Evolutionary conservation across 2,329 filamentous ascomycete genomes (phyloP).

Genomic region (Calcarisporium arbuscula): DNA sequence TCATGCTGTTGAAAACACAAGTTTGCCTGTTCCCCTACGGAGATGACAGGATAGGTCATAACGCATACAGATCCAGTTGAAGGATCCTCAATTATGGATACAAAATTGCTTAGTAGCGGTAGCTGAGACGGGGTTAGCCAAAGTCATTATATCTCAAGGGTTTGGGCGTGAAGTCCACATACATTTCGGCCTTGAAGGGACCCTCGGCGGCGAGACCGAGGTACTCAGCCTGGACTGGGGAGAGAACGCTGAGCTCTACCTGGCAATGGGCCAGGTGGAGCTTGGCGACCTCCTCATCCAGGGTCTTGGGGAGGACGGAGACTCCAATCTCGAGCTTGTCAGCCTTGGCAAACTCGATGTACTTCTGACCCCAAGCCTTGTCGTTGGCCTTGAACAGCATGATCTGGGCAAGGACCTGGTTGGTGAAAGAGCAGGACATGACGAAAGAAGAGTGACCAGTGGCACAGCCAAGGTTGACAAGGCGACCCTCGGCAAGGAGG

Average conservation of each 20-base stretch:
- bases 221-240: slow-evolving; percentile 86
- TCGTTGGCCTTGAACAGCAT: slow-evolving; percentile 93
- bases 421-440: slow-evolving; percentile 99
- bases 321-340: slow-evolving; percentile 88
- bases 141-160: neutral
- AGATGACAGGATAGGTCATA: slow-evolving; percentile 25
- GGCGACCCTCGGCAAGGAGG: slow-evolving; percentile 94
- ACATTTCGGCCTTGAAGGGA: slow-evolving; percentile 95
- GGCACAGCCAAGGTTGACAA: slow-evolving; percentile 98
- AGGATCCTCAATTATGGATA: slow-evolving; percentile 30
- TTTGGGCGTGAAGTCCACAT: slow-evolving; percentile 30
- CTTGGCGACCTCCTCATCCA: slow-evolving; percentile 96
- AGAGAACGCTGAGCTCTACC: slow-evolving; percentile 85
- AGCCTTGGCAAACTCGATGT: slow-evolving; percentile 89
- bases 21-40: slow-evolving; percentile 24
- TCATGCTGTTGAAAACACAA: slow-evolving; percentile 40
- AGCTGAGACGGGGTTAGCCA: slow-evolving; percentile 21
- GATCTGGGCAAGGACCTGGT: slow-evolving; percentile 99
- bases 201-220: slow-evolving; percentile 79
- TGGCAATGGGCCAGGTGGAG: slow-evolving; percentile 92
- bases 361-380: slow-evolving; percentile 82
- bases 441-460: slow-evolving; percentile 99
- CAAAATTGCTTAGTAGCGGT: slow-evolving; percentile 37
- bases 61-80: slow-evolving; percentile 33
- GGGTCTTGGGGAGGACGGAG: slow-evolving; percentile 93